Conservation (phyloP, 2,329 filamentous ascomycete species). For the Chaetomium sp. region DNA sequence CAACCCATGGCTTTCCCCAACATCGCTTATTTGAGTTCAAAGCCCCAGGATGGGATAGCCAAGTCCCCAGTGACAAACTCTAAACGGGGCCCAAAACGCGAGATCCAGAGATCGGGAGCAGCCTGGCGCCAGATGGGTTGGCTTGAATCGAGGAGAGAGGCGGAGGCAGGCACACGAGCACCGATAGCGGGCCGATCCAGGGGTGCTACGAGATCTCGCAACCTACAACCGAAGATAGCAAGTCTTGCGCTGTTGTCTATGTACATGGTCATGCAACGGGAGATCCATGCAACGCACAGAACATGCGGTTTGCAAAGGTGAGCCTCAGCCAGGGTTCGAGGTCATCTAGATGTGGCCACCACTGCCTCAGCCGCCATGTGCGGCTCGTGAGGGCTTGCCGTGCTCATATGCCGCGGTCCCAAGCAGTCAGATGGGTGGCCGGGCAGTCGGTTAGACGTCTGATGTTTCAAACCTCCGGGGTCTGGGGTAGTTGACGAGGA, state of each 20-base stretch:
- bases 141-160: neutral
- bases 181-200: slow-evolving; percentile 2
- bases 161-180: neutral
- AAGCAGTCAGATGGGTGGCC: neutral
- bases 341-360: slow-evolving; percentile 17
- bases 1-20: neutral
- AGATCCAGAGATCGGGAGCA: neutral
- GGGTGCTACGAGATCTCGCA: slow-evolving; percentile 11
- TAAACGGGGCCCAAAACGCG: neutral
- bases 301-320: neutral
- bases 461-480: slow-evolving; percentile 27
- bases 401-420: neutral
- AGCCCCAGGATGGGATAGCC: neutral
- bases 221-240: neutral
- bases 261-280: neutral
- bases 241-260: neutral
- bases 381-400: neutral
- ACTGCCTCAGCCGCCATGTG: slow-evolving; percentile 22
- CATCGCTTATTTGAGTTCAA: slow-evolving; percentile 12
- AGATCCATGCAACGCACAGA: slow-evolving; percentile 2
- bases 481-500: slow-evolving; percentile 7
- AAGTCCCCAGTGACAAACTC: neutral
- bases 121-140: neutral
- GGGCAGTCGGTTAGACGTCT: neutral
- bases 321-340: neutral